Evolutionary conservation across 2,329 filamentous ascomycete genomes (phyloP).

Genomic region (Penicillium sp.): DNA sequence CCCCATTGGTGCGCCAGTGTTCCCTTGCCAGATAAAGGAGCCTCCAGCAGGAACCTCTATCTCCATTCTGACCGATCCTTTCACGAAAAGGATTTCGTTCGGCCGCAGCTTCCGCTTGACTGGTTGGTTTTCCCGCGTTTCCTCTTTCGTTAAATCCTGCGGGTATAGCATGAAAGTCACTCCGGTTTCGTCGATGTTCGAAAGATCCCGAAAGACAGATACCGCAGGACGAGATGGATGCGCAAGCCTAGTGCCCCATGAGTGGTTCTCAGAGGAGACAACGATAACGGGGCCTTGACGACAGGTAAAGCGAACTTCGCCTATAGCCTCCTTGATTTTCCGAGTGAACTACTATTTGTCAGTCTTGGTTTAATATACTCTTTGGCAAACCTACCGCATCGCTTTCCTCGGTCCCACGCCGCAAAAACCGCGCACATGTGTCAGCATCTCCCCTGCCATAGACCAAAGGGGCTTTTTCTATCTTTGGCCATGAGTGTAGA

Average conservation of each 20-base stretch:
- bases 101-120: too few relatives aligned
- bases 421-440: too few relatives aligned
- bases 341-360: constrained; percentile 5
- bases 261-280: not conserved
- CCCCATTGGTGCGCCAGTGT: too few relatives aligned
- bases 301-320: not conserved
- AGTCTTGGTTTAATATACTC: too few relatives aligned
- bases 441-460: too few relatives aligned
- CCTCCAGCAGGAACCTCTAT: constrained; percentile 1
- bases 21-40: constrained; percentile 7
- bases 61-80: constrained; percentile 7
- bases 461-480: too few relatives aligned
- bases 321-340: constrained; percentile 8
- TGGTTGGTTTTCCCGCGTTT: too few relatives aligned
- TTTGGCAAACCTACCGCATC: too few relatives aligned
- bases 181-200: not conserved
- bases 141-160: too few relatives aligned
- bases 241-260: constrained; percentile 2
- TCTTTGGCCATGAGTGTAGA: not conserved
- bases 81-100: constrained; percentile 9
- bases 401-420: too few relatives aligned
- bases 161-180: too few relatives aligned
- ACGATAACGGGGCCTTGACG: not conserved
- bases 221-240: too few relatives aligned
- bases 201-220: constrained; percentile 9